Conservation (phyloP, 495 filamentous ascomycete genomes). For the Penicillium bialowiezense region DNA sequence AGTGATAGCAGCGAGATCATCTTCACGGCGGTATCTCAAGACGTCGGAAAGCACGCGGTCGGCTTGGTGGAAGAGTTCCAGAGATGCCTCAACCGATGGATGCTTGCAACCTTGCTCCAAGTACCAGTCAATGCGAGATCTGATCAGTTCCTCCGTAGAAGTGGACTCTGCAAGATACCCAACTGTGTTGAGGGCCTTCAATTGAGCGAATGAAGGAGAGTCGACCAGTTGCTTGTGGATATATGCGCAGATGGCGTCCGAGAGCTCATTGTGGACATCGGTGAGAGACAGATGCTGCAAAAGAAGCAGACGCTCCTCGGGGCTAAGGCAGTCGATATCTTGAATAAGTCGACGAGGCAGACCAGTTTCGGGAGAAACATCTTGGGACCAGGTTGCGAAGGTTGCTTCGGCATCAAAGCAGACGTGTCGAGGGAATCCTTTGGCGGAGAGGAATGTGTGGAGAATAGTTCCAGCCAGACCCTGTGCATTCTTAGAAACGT, state of each 20-base stretch:
- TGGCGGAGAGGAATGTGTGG: constrained; percentile 55
- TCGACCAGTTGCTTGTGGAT: constrained; percentile 51
- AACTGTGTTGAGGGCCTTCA: constrained; percentile 46
- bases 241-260: constrained; percentile 35
- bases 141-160: constrained; percentile 41
- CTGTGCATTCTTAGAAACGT: constrained; percentile 52
- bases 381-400: constrained; percentile 38
- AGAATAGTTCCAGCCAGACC: constrained; percentile 50
- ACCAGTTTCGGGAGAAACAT: constrained; percentile 27
- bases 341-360: constrained; percentile 47
- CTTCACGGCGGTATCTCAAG: constrained; percentile 37
- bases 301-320: constrained; percentile 49
- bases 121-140: constrained; percentile 51
- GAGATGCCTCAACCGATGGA: constrained; percentile 35
- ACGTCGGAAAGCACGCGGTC: constrained; percentile 38
- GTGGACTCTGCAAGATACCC: constrained; percentile 49
- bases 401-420: constrained; percentile 51
- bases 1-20: constrained; percentile 42
- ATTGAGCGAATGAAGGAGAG: constrained; percentile 45
- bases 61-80: constrained; percentile 46
- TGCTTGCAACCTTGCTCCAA: constrained; percentile 40
- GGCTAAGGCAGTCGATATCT: constrained; percentile 54
- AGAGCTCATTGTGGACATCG: constrained; percentile 24
- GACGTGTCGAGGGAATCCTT: constrained; percentile 45
- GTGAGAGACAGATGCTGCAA: constrained; percentile 49